Evolutionary conservation across 2,329 filamentous ascomycete species (phyloP).

Genomic region (Diplodia mutila): DNA sequence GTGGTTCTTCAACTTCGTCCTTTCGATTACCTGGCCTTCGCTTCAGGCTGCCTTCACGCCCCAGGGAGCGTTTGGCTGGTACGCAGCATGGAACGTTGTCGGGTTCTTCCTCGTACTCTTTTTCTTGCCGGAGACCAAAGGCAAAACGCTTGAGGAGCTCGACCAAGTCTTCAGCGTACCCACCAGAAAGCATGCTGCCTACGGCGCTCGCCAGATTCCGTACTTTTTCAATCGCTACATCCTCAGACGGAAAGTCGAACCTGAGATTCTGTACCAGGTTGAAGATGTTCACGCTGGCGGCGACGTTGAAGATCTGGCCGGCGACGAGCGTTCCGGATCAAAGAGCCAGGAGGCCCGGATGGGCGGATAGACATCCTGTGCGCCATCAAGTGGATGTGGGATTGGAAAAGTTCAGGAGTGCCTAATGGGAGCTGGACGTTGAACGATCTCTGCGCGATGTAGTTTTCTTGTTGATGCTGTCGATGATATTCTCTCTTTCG

Average conservation of each 20-base stretch:
- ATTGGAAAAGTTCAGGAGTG: neutral
- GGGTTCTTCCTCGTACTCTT: slow-evolving; percentile 56
- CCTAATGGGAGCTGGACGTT: neutral
- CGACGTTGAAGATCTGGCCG: slow-evolving; percentile 7
- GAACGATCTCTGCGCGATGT: neutral
- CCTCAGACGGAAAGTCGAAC: slow-evolving; percentile 35
- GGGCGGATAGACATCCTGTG: neutral
- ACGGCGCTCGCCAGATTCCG: slow-evolving; percentile 38
- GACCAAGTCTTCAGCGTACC: slow-evolving; percentile 60
- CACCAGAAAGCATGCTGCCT: slow-evolving; percentile 39
- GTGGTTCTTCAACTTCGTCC: slow-evolving; percentile 62
- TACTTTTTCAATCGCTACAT: slow-evolving; percentile 45
- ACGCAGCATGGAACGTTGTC: slow-evolving; percentile 59
- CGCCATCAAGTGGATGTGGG: neutral
- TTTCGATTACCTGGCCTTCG: slow-evolving; percentile 59
- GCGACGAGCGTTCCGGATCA: neutral
- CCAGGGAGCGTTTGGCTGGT: slow-evolving; percentile 60
- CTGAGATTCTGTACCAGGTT: slow-evolving; percentile 31
- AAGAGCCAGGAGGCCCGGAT: neutral
- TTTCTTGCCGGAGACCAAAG: slow-evolving; percentile 57
- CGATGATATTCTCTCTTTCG: neutral
- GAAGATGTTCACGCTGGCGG: slow-evolving; percentile 4
- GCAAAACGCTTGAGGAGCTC: slow-evolving; percentile 41
- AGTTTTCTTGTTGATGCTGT: neutral
- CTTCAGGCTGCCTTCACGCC: slow-evolving; percentile 53